Conservation (phyloP, 768 basidiomycete genomes). For the Trametes meyenii region DNA sequence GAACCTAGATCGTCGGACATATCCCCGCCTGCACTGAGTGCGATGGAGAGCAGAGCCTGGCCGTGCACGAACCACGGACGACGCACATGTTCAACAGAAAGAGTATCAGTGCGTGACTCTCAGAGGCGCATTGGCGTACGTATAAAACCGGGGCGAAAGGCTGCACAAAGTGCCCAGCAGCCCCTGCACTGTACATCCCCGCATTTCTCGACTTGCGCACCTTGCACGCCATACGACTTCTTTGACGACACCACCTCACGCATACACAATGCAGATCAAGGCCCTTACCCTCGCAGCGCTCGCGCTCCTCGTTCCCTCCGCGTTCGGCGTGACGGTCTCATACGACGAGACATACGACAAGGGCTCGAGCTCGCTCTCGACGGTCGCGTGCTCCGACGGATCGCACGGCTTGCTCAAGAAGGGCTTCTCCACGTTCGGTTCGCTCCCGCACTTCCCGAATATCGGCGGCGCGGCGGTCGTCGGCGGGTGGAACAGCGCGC, state of each 20-base stretch:
- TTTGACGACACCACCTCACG: background rate
- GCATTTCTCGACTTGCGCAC: background rate
- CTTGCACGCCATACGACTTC: constrained; percentile 12
- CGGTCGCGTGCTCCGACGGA: constrained; percentile 56
- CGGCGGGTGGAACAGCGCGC: constrained; percentile 50
- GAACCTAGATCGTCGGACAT: too few species aligned
- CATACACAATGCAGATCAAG: constrained; percentile 24
- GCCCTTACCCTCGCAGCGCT: constrained; percentile 17
- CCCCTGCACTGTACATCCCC: background rate
- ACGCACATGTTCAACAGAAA: too few species aligned
- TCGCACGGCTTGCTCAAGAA: constrained; percentile 35
- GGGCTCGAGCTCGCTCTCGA: constrained; percentile 39
- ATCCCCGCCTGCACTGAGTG: too few species aligned
- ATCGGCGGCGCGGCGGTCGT: constrained; percentile 61
- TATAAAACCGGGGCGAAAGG: background rate
- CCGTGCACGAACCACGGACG: too few species aligned
- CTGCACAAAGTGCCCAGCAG: constrained; percentile 7
- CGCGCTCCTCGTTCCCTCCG: constrained; percentile 19
- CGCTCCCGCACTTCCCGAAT: constrained; percentile 58
- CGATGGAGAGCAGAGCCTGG: too few species aligned
- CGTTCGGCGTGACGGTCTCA: constrained; percentile 32
- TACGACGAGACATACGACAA: constrained; percentile 59
- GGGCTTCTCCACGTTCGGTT: constrained; percentile 50
- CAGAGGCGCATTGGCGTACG: too few species aligned
- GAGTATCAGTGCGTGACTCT: too few species aligned